Percentiles rank a stretch among this genome's conserved stretches.
Conservation (phyloP, 2,329 filamentous ascomycete genomes). For the Alternaria postmessia region DNA sequence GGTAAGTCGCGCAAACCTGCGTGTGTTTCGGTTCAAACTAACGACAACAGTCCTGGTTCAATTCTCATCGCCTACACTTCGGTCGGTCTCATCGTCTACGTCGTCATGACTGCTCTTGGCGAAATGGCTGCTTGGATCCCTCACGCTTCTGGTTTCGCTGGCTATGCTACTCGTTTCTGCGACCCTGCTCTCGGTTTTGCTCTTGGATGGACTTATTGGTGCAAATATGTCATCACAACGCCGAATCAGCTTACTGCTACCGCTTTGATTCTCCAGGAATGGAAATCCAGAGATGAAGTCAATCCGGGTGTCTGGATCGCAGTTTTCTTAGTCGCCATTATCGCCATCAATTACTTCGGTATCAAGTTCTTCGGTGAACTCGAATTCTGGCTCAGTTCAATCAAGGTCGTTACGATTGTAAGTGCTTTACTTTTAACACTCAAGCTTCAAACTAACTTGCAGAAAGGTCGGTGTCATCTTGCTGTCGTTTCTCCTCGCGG, state of each 20-base stretch:
- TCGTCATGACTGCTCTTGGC: conserved; percentile 82
- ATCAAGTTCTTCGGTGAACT: conserved; percentile 64
- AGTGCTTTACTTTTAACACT: background rate
- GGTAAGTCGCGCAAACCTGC: conserved; percentile 37
- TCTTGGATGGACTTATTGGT: conserved; percentile 66
- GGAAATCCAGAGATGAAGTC: conserved; percentile 70
- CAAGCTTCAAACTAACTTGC: background rate
- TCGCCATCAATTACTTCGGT: conserved; percentile 61
- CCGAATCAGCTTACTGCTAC: conserved; percentile 85
- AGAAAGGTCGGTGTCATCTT: conserved; percentile 53
- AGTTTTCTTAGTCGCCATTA: conserved; percentile 57
- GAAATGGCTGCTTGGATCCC: conserved; percentile 88
- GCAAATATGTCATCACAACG: conserved; percentile 82
- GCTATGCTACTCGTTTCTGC: conserved; percentile 80
- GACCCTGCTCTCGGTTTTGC: conserved; percentile 83
- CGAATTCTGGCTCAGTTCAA: conserved; percentile 59
- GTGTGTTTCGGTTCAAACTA: conserved; percentile 12
- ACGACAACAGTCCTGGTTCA: conserved; percentile 63
- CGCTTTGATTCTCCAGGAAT: conserved; percentile 81
- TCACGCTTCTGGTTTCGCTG: conserved; percentile 79
- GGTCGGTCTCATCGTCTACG: conserved; percentile 75
- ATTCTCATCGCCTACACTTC: conserved; percentile 76
- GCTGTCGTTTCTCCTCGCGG: conserved; percentile 54
- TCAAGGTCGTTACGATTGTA: conserved; percentile 57
- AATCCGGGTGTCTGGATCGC: conserved; percentile 84